Evolutionary conservation across 2,329 filamentous ascomycete species (phyloP).

Genomic region (Diaporthe citri): DNA sequence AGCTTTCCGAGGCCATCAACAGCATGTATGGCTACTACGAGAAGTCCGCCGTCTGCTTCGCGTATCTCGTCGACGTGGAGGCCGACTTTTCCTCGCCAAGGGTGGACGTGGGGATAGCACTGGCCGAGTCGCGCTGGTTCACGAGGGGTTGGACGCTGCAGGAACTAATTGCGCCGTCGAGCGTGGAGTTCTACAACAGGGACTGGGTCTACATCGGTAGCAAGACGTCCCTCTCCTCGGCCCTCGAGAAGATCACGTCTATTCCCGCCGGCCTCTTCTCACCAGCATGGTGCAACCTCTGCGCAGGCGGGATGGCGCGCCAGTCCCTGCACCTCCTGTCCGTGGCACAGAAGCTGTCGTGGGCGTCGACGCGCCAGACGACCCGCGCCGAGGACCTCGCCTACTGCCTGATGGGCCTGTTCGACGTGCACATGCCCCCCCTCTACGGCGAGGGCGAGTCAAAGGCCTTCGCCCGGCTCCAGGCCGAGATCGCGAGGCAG

Average conservation of each 20-base stretch:
- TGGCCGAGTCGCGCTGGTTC: conserved; percentile 30
- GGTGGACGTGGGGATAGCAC: not conserved
- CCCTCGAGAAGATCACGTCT: conserved; percentile 41
- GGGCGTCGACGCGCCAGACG: conserved; percentile 44
- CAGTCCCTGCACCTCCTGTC: conserved; percentile 36
- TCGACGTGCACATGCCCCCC: conserved; percentile 47
- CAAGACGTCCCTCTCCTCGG: conserved; percentile 41
- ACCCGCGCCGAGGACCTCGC: conserved; percentile 46
- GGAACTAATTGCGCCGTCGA: conserved; percentile 43
- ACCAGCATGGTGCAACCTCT: conserved; percentile 37
- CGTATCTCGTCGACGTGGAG: conserved; percentile 49
- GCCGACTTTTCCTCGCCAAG: not conserved
- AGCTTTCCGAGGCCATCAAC: conserved; percentile 54
- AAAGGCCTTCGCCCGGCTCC: conserved; percentile 45
- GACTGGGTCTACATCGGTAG: conserved; percentile 43
- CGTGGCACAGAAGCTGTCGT: conserved; percentile 46
- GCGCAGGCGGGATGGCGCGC: conserved; percentile 30
- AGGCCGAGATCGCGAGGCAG: conserved; percentile 43
- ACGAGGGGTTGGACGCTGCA: conserved; percentile 38
- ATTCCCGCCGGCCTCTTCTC: conserved; percentile 40
- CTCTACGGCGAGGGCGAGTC: conserved; percentile 47
- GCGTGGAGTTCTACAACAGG: conserved; percentile 43
- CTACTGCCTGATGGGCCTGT: conserved; percentile 48
- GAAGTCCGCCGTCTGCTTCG: conserved; percentile 49
- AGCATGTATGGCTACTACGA: conserved; percentile 52